Percentiles rank a stretch among this genome's conserved stretches.
Conservation (phyloP, 208 protist genomes). For the Strigomonas culicis region DNA sequence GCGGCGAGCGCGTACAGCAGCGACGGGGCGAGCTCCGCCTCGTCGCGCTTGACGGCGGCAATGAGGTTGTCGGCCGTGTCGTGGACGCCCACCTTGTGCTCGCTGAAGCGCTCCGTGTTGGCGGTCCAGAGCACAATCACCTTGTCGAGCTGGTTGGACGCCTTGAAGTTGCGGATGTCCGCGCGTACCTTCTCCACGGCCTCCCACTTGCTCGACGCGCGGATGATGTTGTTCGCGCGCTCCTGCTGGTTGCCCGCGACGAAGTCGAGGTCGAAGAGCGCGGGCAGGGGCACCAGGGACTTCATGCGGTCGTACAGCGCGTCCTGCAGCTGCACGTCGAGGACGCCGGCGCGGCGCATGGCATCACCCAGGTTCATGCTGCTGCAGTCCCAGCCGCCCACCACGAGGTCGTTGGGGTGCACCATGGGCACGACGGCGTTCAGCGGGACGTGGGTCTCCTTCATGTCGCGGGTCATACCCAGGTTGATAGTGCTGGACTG, state of each 20-base stretch:
- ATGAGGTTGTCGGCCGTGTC: slow-evolving; percentile 96
- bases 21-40: slow-evolving; percentile 95
- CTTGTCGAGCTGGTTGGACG: slow-evolving; percentile 92
- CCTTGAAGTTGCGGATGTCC: slow-evolving; percentile 94
- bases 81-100: slow-evolving; percentile 91
- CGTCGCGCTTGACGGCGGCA: slow-evolving; percentile 76
- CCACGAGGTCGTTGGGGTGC: slow-evolving; percentile 95
- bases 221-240: slow-evolving; percentile 96
- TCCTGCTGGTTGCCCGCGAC: slow-evolving; percentile 98
- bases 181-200: slow-evolving; percentile 92
- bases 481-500: slow-evolving; percentile 96
- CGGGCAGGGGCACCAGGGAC: slow-evolving; percentile 91
- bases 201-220: slow-evolving; percentile 85
- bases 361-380: slow-evolving; percentile 91
- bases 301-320: slow-evolving; percentile 82
- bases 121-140: slow-evolving; percentile 98
- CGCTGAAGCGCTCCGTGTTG: slow-evolving; percentile 98
- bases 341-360: slow-evolving; percentile 94
- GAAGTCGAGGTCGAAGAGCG: slow-evolving; percentile 97
- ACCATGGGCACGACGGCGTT: slow-evolving; percentile 96
- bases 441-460: slow-evolving; percentile 94
- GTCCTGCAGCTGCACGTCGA: slow-evolving; percentile 94
- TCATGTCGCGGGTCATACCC: slow-evolving; percentile 82
- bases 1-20: slow-evolving; percentile 96
- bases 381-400: slow-evolving; percentile 99